Evolutionary conservation across 805 yeast genomes (phyloP), one percentile per base, ranked within the genome.

Genomic region (Kodamaea fukazawae): DNA sequence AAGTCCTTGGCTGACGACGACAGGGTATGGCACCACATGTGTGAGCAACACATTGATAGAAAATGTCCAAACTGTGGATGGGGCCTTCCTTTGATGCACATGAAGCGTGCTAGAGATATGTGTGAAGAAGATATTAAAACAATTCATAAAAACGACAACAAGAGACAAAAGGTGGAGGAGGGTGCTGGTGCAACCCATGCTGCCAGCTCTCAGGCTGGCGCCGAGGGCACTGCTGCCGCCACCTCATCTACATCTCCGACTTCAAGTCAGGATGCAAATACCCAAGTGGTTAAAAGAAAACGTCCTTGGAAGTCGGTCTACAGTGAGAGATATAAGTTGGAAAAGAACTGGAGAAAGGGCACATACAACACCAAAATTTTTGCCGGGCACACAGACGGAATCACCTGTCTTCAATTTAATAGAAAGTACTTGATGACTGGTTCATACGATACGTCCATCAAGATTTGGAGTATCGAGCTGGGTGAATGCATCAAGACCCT

Each of bases 1-100:
- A 81, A 86, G 57, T 67, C 69, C 41, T 67, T 93, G 43, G 98
- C 99, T 1, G 96, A 93, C 61, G 97, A 91, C 58, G 98, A 93
- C 56, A 67, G 95, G 36, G 97, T 93, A 2, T 93, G 99, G 99
- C 93, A 91, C 58, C 90, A 91, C 50, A 83, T 93, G 89, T 93
- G 99, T 58, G 96, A 89, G 58, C 99, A 93, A 64, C 99, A 93
- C 61, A 93, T 93, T 40, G 99, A 93, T 64, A 75, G 95, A 44
- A 93, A 93, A 61, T 93, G 99, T 66, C 96, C 96, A 29, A 87
- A 87, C 56, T 93, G 99, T 66, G 99, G 99, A 11, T 93, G 99
- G 99, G 99, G 99, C 4, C 71, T 93, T 48, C 99, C 99, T 2
- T 67, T 93, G 44, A 77, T 93, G 79, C 96, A 89, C 54, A 87